Conservation (phyloP, 768 basidiomycete genomes). For the Hirschioporus abietinus region DNA sequence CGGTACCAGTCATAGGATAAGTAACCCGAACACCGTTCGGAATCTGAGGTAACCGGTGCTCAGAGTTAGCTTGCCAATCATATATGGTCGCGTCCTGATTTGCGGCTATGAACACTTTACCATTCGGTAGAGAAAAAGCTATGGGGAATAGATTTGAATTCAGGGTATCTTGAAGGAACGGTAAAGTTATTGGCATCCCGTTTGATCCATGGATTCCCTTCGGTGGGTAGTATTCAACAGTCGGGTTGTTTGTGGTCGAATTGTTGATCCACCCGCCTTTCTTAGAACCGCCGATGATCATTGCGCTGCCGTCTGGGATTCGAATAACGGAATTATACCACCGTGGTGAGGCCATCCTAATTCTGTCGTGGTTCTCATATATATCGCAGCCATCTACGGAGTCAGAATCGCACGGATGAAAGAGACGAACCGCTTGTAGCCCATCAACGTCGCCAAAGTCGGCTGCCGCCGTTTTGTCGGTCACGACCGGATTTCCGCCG, state of each 20-base stretch:
- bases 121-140: constrained; percentile 66
- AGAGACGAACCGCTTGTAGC: constrained; percentile 65
- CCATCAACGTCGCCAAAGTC: constrained; percentile 77
- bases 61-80: constrained; percentile 61
- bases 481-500: constrained; percentile 77
- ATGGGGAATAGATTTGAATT: constrained; percentile 83
- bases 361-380: constrained; percentile 54
- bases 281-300: constrained; percentile 77
- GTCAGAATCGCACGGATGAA: constrained; percentile 56
- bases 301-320: constrained; percentile 71
- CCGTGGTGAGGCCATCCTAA: constrained; percentile 72
- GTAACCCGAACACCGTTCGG: constrained; percentile 79
- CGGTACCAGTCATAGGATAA: constrained; percentile 78
- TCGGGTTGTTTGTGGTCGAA: constrained; percentile 73
- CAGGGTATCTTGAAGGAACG: constrained; percentile 64
- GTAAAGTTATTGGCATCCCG: constrained; percentile 58
- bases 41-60: constrained; percentile 56
- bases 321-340: constrained; percentile 78
- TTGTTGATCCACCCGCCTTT: constrained; percentile 89
- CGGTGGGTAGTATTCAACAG: constrained; percentile 77
- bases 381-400: constrained; percentile 49
- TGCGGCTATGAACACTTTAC: constrained; percentile 68
- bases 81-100: constrained; percentile 79
- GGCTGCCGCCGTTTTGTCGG: constrained; percentile 53
- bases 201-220: constrained; percentile 64